A percentile compares a stretch with the other conserved stretches of the same genome.
These are phyloP conservation scores for Tetracentron sinense DNA, from an alignment of 164 flowering plant genomes.

Conservation along the genomic window DNA sequence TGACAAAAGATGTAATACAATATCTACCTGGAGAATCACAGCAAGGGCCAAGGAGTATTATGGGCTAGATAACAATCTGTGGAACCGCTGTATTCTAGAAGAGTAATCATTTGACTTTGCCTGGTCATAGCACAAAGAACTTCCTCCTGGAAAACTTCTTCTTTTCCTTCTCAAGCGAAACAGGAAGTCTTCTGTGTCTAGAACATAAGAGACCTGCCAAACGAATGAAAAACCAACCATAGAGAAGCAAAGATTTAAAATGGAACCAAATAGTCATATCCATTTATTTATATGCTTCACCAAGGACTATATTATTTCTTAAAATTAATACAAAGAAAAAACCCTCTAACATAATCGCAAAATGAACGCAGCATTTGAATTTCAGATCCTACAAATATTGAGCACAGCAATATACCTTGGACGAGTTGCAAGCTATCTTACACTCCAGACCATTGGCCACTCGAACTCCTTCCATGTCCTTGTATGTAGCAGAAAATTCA, in stretches of 20 bases:
- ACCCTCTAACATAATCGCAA: no score
- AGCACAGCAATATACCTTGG: slow-evolving; percentile 73
- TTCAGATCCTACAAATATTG: no score
- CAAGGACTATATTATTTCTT: no score
- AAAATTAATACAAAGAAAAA: no score
- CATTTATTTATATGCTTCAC: no score
- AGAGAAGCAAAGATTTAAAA: no score
- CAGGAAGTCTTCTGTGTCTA: slow-evolving; percentile 86
- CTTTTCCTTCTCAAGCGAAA: slow-evolving; percentile 40
- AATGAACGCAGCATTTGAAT: no score
- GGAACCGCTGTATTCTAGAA: slow-evolving; percentile 38
- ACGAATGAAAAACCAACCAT: neutral
- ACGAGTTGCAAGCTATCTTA: slow-evolving; percentile 72
- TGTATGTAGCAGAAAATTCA: slow-evolving; percentile 33
- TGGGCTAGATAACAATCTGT: slow-evolving; percentile 37
- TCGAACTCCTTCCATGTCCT: slow-evolving; percentile 58
- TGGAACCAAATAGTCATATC: no score
- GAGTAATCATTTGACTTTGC: slow-evolving; percentile 27
- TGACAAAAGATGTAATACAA: neutral
- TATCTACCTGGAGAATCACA: slow-evolving; percentile 13
- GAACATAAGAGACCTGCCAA: slow-evolving; percentile 78
- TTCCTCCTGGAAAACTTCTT: slow-evolving; percentile 8
- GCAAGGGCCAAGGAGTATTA: slow-evolving; percentile 16
- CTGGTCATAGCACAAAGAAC: slow-evolving; percentile 24
- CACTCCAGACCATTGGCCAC: slow-evolving; percentile 82